These are phyloP conservation scores for Entomortierella lignicola DNA, from an alignment of 192 early-diverging fungal species.

Conservation along the genomic window DNA sequence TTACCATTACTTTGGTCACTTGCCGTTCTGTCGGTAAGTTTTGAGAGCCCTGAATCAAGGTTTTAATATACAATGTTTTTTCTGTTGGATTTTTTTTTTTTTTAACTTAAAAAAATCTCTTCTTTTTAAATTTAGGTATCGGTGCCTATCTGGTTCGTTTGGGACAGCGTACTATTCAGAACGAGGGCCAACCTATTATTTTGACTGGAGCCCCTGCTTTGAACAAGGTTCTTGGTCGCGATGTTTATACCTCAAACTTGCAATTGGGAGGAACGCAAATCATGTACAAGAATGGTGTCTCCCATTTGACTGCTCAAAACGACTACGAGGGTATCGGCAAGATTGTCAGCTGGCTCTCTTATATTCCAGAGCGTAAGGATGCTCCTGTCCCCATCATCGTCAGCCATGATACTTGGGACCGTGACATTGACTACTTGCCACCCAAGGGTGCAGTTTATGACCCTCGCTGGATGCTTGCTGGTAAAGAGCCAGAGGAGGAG, in stretches of 20 bases:
- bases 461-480: slow-evolving; percentile 90
- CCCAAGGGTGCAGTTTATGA: slow-evolving; percentile 85
- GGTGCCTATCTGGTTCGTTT: slow-evolving; percentile 98
- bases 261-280: slow-evolving; percentile 99
- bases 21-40: slow-evolving; percentile 92
- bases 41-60: no score
- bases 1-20: slow-evolving; percentile 96
- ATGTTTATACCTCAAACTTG: slow-evolving; percentile 98
- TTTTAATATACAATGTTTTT: not conserved
- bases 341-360: slow-evolving; percentile 95
- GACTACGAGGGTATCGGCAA: slow-evolving; percentile 93
- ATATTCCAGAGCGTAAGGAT: slow-evolving; percentile 81
- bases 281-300: slow-evolving; percentile 99
- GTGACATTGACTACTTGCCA: slow-evolving; percentile 85
- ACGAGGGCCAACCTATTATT: slow-evolving; percentile 98
- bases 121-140: slow-evolving; percentile 64
- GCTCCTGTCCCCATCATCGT: slow-evolving; percentile 74
- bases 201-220: slow-evolving; percentile 96
- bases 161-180: slow-evolving; percentile 97
- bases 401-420: slow-evolving; percentile 81
- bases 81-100: not conserved
- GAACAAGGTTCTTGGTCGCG: slow-evolving; percentile 98
- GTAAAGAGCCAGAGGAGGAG: slow-evolving; percentile 73
- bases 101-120: not conserved
- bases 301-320: slow-evolving; percentile 95